A percentile compares a stretch with the other conserved stretches of the same genome.
phyloP scores from a whole-genome alignment of 495 filamentous ascomycete species.

The Penicillium daleae region DNA sequence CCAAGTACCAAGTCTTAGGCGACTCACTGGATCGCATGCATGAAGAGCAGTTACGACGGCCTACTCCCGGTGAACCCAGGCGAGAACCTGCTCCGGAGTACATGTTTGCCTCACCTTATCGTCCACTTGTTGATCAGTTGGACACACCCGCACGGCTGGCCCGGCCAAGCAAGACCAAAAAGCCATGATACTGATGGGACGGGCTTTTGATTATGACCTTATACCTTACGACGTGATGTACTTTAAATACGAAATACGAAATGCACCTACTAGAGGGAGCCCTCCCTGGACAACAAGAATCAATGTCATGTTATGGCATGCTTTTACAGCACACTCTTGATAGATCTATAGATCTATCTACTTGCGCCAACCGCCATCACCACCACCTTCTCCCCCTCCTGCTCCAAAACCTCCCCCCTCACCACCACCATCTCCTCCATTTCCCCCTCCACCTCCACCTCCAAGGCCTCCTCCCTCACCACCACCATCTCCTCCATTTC shows the following conservation, averaged over 20 bases:
- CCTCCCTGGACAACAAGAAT: background rate
- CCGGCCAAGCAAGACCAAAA: conserved; percentile 41
- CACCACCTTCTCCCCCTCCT: conserved; percentile 10
- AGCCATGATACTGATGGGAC: conserved; percentile 25
- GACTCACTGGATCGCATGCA: conserved; percentile 82
- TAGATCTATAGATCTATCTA: background rate
- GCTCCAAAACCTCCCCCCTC: conserved; percentile 3
- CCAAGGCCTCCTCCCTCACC: conserved; percentile 4
- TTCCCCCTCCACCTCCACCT: conserved; percentile 1
- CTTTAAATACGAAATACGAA: conserved; percentile 20
- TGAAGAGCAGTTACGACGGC: conserved; percentile 70
- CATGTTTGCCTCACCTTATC: conserved; percentile 73
- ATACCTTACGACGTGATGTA: conserved; percentile 26
- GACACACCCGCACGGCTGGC: conserved; percentile 50
- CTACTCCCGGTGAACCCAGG: conserved; percentile 59
- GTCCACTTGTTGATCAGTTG: conserved; percentile 67
- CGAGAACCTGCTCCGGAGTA: conserved; percentile 50
- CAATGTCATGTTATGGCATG: background rate
- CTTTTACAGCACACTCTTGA: background rate
- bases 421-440: background rate
- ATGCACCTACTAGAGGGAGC: conserved; percentile 12
- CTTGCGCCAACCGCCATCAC: conserved; percentile 12
- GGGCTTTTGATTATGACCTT: background rate
- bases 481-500: background rate
- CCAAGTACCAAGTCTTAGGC: conserved; percentile 82